phyloP scores from a whole-genome alignment of 176 grass and related monocot genomes.

The Thinopyrum elongatum region DNA sequence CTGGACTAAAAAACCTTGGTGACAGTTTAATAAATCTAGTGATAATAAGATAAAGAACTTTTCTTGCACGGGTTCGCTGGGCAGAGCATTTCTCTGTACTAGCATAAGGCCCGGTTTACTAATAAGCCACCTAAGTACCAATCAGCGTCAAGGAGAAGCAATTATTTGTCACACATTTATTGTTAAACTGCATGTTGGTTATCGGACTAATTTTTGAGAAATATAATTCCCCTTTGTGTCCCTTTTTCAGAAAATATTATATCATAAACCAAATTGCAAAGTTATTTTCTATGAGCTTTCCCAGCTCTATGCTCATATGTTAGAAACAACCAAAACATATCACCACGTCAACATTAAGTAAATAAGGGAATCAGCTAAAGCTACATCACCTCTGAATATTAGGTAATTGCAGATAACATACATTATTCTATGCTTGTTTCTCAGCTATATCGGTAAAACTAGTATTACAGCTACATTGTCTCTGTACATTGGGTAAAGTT shows the following conservation, averaged over 20 bases:
- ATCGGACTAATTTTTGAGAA: conserved; percentile 1
- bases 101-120: neutral
- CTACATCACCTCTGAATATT: neutral
- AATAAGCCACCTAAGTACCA: conserved; percentile 1
- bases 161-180: neutral
- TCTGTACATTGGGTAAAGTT: neutral
- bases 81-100: conserved; percentile 16
- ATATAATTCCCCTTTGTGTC: neutral
- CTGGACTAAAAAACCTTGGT: neutral
- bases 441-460: conserved; percentile 9
- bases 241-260: conserved; percentile 12
- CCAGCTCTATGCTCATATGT: neutral
- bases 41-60: neutral
- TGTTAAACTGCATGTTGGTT: neutral
- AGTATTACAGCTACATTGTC: neutral
- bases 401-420: neutral
- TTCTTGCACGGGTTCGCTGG: neutral
- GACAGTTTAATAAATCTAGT: neutral
- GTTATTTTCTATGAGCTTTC: neutral
- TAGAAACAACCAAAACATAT: neutral
- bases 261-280: neutral
- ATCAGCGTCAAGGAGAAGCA: conserved; percentile 2
- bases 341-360: neutral
- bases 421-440: conserved; percentile 3
- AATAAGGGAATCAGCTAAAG: neutral